Percentiles rank a stretch among this genome's conserved stretches.
Conservation (phyloP, 139 green algal genomes). For the Gonium pectorale region DNA sequence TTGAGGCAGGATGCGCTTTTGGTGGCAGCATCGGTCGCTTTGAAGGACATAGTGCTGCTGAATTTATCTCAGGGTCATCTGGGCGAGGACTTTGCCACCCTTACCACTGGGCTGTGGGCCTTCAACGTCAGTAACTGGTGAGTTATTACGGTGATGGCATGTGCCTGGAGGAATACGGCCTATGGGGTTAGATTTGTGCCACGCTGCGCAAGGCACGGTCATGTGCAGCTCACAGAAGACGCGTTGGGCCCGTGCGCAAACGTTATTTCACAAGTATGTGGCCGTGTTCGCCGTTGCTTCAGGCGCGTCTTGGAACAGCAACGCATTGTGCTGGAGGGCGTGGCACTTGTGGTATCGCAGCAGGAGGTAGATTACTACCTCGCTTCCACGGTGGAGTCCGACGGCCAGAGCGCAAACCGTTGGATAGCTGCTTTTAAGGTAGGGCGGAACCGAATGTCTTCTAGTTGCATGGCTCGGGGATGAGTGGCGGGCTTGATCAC, state of each 20-base stretch:
- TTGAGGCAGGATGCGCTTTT: background rate
- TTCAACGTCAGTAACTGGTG: conserved; percentile 42
- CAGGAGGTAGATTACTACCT: conserved; percentile 20
- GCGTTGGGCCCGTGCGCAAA: background rate
- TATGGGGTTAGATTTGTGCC: too few species aligned
- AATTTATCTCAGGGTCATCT: background rate
- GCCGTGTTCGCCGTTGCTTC: too few species aligned
- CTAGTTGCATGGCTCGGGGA: too few species aligned
- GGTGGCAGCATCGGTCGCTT: background rate
- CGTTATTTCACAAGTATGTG: too few species aligned
- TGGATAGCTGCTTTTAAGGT: conserved; percentile 23
- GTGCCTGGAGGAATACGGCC: too few species aligned
- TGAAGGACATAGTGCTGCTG: conserved; percentile 23
- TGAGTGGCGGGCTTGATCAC: too few species aligned
- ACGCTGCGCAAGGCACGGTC: too few species aligned
- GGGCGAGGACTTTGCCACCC: background rate
- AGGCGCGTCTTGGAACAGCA: conserved; percentile 6
- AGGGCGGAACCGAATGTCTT: too few species aligned
- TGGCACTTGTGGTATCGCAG: background rate
- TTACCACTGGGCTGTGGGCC: conserved; percentile 17
- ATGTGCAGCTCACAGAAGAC: background rate
- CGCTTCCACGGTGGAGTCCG: background rate
- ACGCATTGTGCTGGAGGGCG: background rate
- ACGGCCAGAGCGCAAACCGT: too few species aligned
- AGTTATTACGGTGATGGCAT: too few species aligned